Base-by-base conservation (phyloP, 2,329 filamentous ascomycete genomes). In the Colletotrichum viniferum region DNA sequence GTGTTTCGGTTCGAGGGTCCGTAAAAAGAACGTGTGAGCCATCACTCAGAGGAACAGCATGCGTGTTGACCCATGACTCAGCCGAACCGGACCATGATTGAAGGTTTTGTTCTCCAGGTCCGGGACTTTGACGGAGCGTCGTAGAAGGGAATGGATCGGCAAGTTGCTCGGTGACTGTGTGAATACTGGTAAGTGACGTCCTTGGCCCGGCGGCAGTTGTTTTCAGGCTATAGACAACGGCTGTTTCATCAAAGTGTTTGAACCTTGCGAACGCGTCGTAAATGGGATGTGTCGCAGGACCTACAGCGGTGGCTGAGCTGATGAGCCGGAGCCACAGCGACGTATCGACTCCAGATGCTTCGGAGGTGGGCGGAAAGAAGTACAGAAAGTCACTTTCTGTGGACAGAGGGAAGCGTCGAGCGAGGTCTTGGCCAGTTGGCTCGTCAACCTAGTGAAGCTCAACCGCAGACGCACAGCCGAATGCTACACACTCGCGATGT, bases 21-120 rank as follows among this genome's bases (percentile, higher is more conserved):
- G 90, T 91, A 80, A 93, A 94, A 7, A 94, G 82, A 43, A 94
- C 86, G 78, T 94, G 91, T 71, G 89, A 85, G 3, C 92, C 92
- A 80, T 94, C 93, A 76, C 90, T 92, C 52, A 94, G 81, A 5
- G 93, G 92, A 14, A 93, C 83, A 3, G 92, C 92, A 7, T 48
- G 38, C 38, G 38, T 48, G 38, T 48, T 48, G 18, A 12, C 38
- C 38, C 38, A 48, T 4, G 38, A 48, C 38, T 48, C 38, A 48
- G 38, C 38, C 9, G 38, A 48, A 48, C 18, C 38, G 38, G 38
- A 48, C 38, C 38, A 48, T 48, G 38, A 48, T 48, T 12, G 38
- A 4, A 48, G 5, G 5, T n/a, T 12, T 7, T 18, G 55, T 7
- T 28, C 36, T 10, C 56, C 14, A n/a, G 6, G 24, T 10, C 65